A percentile compares a stretch with the other conserved stretches of the same genome.
Conservation (phyloP, 768 basidiomycete genomes). For the Lactarius indigo region DNA sequence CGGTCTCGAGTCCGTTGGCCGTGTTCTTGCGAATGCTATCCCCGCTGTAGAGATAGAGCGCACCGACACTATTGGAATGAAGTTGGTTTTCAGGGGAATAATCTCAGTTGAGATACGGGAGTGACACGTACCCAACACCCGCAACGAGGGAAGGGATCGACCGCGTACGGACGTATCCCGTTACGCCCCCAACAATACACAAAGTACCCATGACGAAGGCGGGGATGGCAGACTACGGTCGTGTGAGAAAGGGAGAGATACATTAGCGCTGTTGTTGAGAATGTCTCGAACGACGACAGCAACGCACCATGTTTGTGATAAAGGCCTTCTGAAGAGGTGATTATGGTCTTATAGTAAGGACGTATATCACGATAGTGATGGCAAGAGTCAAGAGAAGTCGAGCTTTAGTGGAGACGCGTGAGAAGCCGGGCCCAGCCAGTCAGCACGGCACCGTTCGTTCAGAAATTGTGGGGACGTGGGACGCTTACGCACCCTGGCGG, state of each 20-base stretch:
- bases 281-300: not conserved
- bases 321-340: not conserved
- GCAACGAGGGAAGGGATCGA: conserved; percentile 83
- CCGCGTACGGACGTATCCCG: conserved; percentile 66
- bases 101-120: not conserved
- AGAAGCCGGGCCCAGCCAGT: too few species aligned
- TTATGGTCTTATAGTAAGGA: not conserved
- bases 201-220: conserved; percentile 73
- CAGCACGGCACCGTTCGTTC: too few species aligned
- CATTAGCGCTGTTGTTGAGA: not conserved
- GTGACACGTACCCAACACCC: conserved; percentile 60
- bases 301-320: conserved; percentile 10
- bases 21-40: conserved; percentile 70
- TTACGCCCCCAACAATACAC: conserved; percentile 73
- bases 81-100: not conserved
- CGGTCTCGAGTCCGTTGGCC: conserved; percentile 71
- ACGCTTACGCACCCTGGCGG: not conserved
- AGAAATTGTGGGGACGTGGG: not conserved
- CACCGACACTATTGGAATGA: conserved; percentile 55
- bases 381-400: not conserved
- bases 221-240: conserved; percentile 69
- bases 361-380: not conserved
- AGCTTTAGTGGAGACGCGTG: conserved; percentile 4
- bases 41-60: conserved; percentile 76
- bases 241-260: not conserved